phyloP scores from a whole-genome alignment of 2,329 filamentous ascomycete species.

The Arthrobotrys musiformis region DNA sequence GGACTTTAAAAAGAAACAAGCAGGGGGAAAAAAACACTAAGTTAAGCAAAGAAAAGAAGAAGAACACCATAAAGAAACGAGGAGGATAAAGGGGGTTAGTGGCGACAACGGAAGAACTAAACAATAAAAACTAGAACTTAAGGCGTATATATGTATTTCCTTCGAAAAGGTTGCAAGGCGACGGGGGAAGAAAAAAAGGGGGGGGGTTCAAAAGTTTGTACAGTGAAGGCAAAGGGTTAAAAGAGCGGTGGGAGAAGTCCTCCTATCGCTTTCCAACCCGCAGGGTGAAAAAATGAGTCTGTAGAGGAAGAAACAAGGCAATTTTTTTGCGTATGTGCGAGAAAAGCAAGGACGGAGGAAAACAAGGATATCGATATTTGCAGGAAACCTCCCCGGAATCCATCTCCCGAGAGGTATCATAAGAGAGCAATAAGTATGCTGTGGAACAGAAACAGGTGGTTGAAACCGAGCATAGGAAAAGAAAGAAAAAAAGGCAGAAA shows the following conservation, averaged over 20 bases:
- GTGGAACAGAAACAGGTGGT: constrained; percentile 14
- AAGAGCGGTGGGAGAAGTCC: not conserved
- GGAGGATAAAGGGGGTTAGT: not conserved
- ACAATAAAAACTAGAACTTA: constrained; percentile 49
- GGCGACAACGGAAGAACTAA: constrained; percentile 8
- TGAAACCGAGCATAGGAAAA: constrained; percentile 14
- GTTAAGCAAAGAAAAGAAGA: not conserved
- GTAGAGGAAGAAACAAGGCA: not conserved
- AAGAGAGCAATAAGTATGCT: not conserved
- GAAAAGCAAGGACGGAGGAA: not conserved
- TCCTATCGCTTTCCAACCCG: not conserved
- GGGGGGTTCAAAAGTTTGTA: constrained; percentile 28
- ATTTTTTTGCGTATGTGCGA: constrained; percentile 40
- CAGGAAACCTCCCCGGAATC: not conserved
- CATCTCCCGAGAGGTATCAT: constrained; percentile 2
- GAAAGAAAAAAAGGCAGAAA: constrained; percentile 7
- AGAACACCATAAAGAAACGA: constrained; percentile 16
- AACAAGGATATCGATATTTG: constrained; percentile 19
- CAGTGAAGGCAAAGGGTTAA: constrained; percentile 22
- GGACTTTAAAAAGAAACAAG: not conserved
- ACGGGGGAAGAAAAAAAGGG: not conserved
- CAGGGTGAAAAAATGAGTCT: not conserved
- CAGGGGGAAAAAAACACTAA: not conserved
- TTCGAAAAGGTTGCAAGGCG: not conserved
- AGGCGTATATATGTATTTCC: constrained; percentile 40